A percentile compares a stretch with the other conserved stretches of the same genome.
These are phyloP conservation scores for Colletotrichum limetticola DNA, from an alignment of 2,329 filamentous ascomycete genomes.

Conservation along the genomic window DNA sequence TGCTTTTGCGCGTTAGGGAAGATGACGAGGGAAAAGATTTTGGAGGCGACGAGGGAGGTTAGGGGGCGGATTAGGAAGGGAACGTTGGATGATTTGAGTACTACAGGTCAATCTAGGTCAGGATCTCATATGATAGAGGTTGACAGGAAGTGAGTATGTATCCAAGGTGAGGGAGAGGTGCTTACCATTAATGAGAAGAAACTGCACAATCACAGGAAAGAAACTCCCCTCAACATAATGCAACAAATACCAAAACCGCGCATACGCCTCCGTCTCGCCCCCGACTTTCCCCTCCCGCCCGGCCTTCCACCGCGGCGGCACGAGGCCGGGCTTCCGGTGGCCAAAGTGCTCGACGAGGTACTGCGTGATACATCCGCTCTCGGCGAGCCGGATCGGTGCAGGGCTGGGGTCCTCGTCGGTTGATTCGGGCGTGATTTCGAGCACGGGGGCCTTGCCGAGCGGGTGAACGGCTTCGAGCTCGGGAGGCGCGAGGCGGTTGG, in stretches of 20 bases:
- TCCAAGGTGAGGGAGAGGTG: not conserved
- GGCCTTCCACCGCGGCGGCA: slow-evolving; percentile 65
- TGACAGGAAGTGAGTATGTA: too few species aligned
- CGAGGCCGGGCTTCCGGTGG: slow-evolving; percentile 53
- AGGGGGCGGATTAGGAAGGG: slow-evolving; percentile 67
- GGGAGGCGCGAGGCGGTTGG: slow-evolving; percentile 71
- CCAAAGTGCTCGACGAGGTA: slow-evolving; percentile 78
- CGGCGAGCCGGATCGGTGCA: slow-evolving; percentile 74
- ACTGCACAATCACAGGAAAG: slow-evolving; percentile 76
- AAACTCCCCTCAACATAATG: slow-evolving; percentile 88
- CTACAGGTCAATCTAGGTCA: slow-evolving; percentile 37
- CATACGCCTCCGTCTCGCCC: slow-evolving; percentile 71
- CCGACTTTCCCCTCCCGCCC: slow-evolving; percentile 66
- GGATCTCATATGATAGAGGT: too few species aligned
- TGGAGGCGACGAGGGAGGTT: slow-evolving; percentile 56
- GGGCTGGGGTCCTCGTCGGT: slow-evolving; percentile 36
- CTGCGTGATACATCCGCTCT: slow-evolving; percentile 85
- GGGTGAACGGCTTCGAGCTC: slow-evolving; percentile 84
- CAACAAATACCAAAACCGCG: slow-evolving; percentile 75
- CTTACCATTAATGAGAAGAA: slow-evolving; percentile 48
- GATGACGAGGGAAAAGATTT: slow-evolving; percentile 53
- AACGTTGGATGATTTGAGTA: slow-evolving; percentile 55
- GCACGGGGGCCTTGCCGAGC: slow-evolving; percentile 85
- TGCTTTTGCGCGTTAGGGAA: slow-evolving; percentile 60
- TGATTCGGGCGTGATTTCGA: slow-evolving; percentile 67